Evolutionary conservation across 2,329 filamentous ascomycete genomes (phyloP), one percentile per base, ranked within the genome.

Genomic region (Apiospora kogelbergensis): DNA sequence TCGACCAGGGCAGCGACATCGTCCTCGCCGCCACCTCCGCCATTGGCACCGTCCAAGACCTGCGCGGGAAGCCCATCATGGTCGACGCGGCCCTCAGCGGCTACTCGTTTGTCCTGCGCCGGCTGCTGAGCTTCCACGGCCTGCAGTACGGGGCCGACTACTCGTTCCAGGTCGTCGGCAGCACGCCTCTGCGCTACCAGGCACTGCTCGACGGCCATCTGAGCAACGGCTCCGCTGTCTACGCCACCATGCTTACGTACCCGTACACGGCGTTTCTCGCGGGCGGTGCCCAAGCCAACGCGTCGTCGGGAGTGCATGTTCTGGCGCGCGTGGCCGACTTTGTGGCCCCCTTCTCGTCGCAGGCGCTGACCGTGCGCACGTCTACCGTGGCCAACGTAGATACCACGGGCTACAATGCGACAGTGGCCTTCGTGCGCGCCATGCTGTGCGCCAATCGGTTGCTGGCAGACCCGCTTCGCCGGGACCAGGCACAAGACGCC

Each of bases 1-100:
- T 67, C 1, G 65, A 67, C 48, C 30, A 26, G 20, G 65, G 65
- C 30, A 45, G 44, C 44, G 65, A 67, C 40, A 57, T 67, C 22
- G 45, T 67, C 41, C 22, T 67, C 24, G 65, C 65, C 13, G 65
- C 44, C 13, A 17, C 65, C 6, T 48, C 65, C 33, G 24, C 30
- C 20, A 67, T 57, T 6, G 22, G 26, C n/a, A 57, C 13, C 15
- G 20, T 67, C 26, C 65, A 67, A n/a, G 24, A 40, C 20, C 44
- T 67, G 26, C 24, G 65, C 26, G 65, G 42, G 1, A 53, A 53
- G 44, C 44, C 44, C 30, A 11, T 53, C 24, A 67, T 67, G 24
- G 65, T 67, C 22, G 65, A 67, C 26, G 48, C 24, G 17, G 24
- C 26, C 11, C 6, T 37, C 44, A 67, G 65, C 30, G 65, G 65